These are phyloP conservation scores for Xerocomellus dryophilus DNA, from an alignment of 768 basidiomycete genomes.

Conservation along the genomic window DNA sequence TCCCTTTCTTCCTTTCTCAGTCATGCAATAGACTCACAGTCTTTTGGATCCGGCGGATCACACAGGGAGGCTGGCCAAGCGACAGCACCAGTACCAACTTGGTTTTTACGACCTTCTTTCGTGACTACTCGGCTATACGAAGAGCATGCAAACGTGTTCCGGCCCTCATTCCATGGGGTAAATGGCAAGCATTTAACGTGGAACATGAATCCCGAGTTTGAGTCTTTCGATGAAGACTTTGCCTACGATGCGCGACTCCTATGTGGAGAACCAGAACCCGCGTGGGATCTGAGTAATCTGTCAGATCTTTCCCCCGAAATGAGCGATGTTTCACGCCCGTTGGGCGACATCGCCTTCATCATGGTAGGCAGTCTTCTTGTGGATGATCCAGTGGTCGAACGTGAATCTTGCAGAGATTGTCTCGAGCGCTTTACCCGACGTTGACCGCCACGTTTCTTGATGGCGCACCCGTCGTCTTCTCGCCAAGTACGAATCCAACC, in stretches of 20 bases:
- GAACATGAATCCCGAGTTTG: slow-evolving; percentile 24
- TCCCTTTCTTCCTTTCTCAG: slow-evolving; percentile 70
- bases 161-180: slow-evolving; percentile 15
- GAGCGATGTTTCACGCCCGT: slow-evolving; percentile 13
- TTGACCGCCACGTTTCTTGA: slow-evolving; percentile 85
- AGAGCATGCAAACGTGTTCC: slow-evolving; percentile 50
- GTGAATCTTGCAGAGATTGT: slow-evolving; percentile 51
- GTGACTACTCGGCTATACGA: slow-evolving; percentile 46
- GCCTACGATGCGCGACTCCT: slow-evolving; percentile 22
- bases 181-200: slow-evolving; percentile 24
- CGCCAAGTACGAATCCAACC: slow-evolving; percentile 55
- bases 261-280: slow-evolving; percentile 8
- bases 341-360: slow-evolving; percentile 23
- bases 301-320: slow-evolving; percentile 20
- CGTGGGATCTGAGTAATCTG: slow-evolving; percentile 38
- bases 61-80: slow-evolving; percentile 8
- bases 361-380: slow-evolving; percentile 22
- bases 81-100: slow-evolving; percentile 41
- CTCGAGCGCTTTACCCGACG: slow-evolving; percentile 71
- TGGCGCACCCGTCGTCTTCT: slow-evolving; percentile 78
- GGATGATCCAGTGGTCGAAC: slow-evolving; percentile 14
- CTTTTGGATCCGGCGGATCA: slow-evolving; percentile 16
- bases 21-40: slow-evolving; percentile 37
- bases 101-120: slow-evolving; percentile 69
- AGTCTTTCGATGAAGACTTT: slow-evolving; percentile 32